phyloP scores from a whole-genome alignment of 495 filamentous ascomycete genomes.

The Aspergillus mulundensis region DNA sequence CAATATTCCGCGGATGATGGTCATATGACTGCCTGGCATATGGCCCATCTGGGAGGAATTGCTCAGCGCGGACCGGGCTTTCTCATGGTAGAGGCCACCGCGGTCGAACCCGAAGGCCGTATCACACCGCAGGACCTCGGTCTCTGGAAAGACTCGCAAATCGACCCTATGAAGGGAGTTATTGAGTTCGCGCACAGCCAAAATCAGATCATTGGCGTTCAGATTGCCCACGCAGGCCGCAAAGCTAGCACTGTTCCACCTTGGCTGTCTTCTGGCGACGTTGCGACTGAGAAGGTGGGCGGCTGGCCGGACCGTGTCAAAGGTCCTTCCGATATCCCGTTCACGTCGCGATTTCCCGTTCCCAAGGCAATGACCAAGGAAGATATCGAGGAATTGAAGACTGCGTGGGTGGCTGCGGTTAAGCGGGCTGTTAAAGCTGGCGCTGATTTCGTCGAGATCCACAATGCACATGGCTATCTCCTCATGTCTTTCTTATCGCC shows the following conservation, averaged over 20 bases:
- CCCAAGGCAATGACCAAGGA: constrained; percentile 14
- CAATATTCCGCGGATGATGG: constrained; percentile 66
- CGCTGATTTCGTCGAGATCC: constrained; percentile 13
- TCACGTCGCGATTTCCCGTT: constrained; percentile 42
- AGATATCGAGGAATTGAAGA: constrained; percentile 49
- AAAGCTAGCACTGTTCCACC: constrained; percentile 70
- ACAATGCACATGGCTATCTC: constrained; percentile 17
- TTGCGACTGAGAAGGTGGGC: constrained; percentile 14
- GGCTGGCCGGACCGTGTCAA: constrained; percentile 47
- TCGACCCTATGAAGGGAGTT: constrained; percentile 55
- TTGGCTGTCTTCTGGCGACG: constrained; percentile 52
- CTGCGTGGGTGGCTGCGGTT: constrained; percentile 50
- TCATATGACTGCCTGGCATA: constrained; percentile 60
- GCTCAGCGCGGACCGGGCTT: constrained; percentile 64
- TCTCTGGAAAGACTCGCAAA: constrained; percentile 72
- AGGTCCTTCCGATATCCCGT: constrained; percentile 53
- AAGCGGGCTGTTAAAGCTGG: constrained; percentile 40
- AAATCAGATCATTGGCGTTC: constrained; percentile 66
- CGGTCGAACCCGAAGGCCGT: constrained; percentile 66
- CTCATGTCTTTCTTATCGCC: constrained; percentile 16
- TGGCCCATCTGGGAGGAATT: constrained; percentile 55
- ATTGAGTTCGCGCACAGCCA: constrained; percentile 71
- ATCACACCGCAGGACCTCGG: constrained; percentile 71
- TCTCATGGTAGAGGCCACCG: constrained; percentile 71
- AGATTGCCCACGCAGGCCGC: constrained; percentile 74